Percentiles rank a stretch among this genome's conserved stretches.
phyloP scores from a whole-genome alignment of 139 green algal species.

The Coelastrella sp. region DNA sequence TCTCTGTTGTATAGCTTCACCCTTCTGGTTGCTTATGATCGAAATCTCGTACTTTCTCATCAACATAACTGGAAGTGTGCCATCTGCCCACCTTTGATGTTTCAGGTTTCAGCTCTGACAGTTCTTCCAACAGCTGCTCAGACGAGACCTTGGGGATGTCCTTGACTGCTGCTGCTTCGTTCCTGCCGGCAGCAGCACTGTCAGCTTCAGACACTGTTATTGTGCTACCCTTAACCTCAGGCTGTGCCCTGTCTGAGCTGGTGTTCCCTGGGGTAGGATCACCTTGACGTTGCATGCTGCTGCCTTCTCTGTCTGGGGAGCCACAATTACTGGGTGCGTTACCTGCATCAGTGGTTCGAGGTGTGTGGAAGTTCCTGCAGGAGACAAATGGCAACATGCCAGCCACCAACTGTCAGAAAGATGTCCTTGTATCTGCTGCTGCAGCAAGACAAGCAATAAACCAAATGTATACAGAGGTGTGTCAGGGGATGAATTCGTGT shows the following conservation, averaged over 20 bases:
- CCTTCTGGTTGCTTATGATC: too few species aligned
- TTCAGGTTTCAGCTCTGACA: background rate
- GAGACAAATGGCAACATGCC: background rate
- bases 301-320: background rate
- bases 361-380: constrained; percentile 13
- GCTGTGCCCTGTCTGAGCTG: background rate
- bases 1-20: too few species aligned
- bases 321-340: background rate
- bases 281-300: background rate
- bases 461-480: too few species aligned
- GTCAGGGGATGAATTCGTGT: too few species aligned
- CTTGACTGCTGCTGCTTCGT: background rate
- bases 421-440: too few species aligned
- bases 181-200: background rate
- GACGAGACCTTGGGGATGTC: background rate
- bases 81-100: background rate
- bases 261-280: background rate
- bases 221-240: background rate
- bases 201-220: background rate
- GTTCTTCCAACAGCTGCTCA: background rate
- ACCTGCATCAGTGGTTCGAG: background rate
- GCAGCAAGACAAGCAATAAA: too few species aligned
- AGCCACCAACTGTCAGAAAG: background rate
- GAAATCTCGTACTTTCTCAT: too few species aligned
- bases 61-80: too few species aligned